Base-by-base conservation (phyloP, 2,329 filamentous ascomycete species). In the Lachnellula suecica region DNA sequence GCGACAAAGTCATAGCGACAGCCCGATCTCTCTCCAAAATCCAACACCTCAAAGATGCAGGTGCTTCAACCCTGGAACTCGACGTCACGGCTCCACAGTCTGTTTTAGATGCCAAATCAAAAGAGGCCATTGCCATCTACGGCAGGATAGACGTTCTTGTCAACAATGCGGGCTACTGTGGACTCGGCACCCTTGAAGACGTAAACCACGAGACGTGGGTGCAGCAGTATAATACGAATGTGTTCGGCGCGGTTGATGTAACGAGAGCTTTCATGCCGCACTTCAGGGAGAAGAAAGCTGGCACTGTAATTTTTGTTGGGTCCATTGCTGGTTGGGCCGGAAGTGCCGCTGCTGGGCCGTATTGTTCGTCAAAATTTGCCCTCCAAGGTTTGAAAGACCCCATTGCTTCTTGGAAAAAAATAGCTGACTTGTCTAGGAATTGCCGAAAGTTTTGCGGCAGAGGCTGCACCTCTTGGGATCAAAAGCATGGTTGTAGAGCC, bases 221-320 rank as follows among this genome's bases (percentile, higher is more conserved):
- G 10, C 10, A 42, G 4, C 48, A 58, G 31, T 80, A 79, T 63
- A 71, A 76, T 61, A 79, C 77, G 24, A 83, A 83, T 52, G 76
- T 83, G 37, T 77, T 82, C 54, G 79, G 79, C 3, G 64, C 70
- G 9, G 65, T 79, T 41, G 77, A 76, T 52, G 71, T 79, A 0
- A 71, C 74, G 24, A 72, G 74, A 5, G 75, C 77, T 0, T 70
- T 76, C 8, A 61, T 81, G 0, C 78, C 78, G 0, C 66, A 71
- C 27, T 70, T 83, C 59, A 72, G 79, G 22, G 59, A 63, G 7
- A 71, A 69, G 4, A 55, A 64, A 2, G 64, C 68, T 1, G 75
- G 77, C 3, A 70, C 69, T 1, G 42, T 59, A 10, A 57, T 59
- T 4, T 59, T 59, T 25, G 53, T 62, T 9, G 42, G 58, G 3